These are phyloP conservation scores for Oryza glaberrima DNA, from an alignment of 176 grass and related monocot genomes.

Conservation along the genomic window DNA sequence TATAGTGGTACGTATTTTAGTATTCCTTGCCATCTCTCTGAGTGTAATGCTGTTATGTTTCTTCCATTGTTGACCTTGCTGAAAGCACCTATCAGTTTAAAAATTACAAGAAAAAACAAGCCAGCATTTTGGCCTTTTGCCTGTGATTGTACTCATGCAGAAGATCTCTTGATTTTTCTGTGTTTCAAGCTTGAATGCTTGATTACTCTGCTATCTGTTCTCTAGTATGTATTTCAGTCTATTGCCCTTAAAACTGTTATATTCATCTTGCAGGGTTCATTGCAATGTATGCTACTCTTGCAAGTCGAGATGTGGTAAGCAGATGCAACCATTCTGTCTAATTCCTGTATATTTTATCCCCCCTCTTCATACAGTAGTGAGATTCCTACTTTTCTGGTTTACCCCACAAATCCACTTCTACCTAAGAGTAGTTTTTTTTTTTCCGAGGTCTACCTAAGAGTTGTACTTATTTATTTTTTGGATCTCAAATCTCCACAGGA, in stretches of 20 bases:
- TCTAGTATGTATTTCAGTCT: not conserved
- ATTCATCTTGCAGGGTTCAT: conserved; percentile 70
- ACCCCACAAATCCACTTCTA: not conserved
- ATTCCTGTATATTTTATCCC: not conserved
- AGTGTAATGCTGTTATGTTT: conserved; percentile 2
- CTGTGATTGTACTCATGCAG: not conserved
- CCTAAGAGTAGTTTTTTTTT: not conserved
- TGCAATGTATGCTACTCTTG: conserved; percentile 97
- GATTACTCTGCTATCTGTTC: not conserved
- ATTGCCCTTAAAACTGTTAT: conserved; percentile 23
- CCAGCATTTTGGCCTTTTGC: not conserved
- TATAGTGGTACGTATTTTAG: conserved; percentile 88
- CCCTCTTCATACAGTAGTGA: conserved; percentile 1
- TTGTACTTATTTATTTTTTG: not conserved
- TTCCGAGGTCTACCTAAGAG: not conserved
- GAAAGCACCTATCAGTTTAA: not conserved
- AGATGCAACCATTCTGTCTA: not conserved
- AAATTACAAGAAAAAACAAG: not conserved
- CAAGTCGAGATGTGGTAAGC: conserved; percentile 95
- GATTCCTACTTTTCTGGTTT: conserved; percentile 12
- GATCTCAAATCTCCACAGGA: conserved; percentile 52
- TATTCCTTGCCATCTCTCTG: conserved; percentile 5
- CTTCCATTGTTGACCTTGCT: not conserved
- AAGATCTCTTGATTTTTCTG: conserved; percentile 12
- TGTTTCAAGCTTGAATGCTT: conserved; percentile 27